Evolutionary conservation across 352 stramenopile species (phyloP).

Genomic region (Globisporangium uncinulatum): DNA sequence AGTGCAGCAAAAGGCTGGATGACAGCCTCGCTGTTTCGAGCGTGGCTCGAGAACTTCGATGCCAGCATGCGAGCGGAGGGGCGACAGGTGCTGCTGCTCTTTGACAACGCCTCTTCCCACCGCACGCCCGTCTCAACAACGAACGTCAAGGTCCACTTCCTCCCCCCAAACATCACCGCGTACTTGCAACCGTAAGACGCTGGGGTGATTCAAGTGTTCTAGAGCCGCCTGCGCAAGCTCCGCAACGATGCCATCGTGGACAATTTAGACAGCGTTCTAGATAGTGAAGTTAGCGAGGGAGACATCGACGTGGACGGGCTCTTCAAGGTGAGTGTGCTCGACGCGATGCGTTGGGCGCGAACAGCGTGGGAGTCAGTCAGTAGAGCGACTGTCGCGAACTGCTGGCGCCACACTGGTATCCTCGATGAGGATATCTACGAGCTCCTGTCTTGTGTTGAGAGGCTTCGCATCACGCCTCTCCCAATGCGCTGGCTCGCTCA

Average conservation of each 20-base stretch:
- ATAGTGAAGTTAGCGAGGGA: conserved; percentile 1
- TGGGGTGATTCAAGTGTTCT: conserved; percentile 6
- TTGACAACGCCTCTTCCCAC: conserved; percentile 6
- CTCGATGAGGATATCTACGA: too few species aligned
- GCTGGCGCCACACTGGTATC: too few species aligned
- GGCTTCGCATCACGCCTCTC: too few species aligned
- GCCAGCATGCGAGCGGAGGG: neutral
- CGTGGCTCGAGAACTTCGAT: conserved; percentile 2
- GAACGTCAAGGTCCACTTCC: conserved; percentile 2
- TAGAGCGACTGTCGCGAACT: neutral
- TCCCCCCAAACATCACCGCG: too few species aligned
- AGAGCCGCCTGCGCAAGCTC: conserved; percentile 2
- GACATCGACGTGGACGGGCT: neutral
- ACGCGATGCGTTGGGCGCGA: neutral
- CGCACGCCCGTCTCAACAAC: too few species aligned
- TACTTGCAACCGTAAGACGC: conserved; percentile 7
- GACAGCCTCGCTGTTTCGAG: neutral
- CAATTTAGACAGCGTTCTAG: too few species aligned
- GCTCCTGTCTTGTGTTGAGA: neutral
- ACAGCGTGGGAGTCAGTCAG: neutral
- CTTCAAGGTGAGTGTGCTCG: neutral
- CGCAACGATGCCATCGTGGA: conserved; percentile 3
- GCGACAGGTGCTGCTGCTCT: too few species aligned
- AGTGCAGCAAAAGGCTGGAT: conserved; percentile 10
- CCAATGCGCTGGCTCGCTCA: too few species aligned